Evolutionary conservation across 2,329 filamentous ascomycete species (phyloP), one percentile per base, ranked within the genome.

Genomic region (Arthrobotrys sphaeroides): DNA sequence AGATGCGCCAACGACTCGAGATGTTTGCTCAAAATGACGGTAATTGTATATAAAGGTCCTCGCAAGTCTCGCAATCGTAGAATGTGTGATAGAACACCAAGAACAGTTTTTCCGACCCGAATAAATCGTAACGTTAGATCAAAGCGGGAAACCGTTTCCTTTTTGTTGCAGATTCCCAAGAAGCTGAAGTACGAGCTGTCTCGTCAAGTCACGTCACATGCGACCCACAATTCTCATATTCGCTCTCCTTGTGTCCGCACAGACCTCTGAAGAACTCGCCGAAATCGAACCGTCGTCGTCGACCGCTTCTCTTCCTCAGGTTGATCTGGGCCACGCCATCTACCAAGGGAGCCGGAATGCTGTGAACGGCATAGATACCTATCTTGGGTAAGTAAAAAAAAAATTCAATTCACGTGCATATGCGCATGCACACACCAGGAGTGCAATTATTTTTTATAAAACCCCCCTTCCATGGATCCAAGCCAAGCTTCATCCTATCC

Each of bases 331-430:
- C 22, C 38, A 60, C 36, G 55, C 36, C 2, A n/a, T 60, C 20
- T 60, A 60, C 22, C 55, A 60, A 60, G 55, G 55, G 6, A 40
- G 5, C 26, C 53, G 33, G 42, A 42, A 40, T 31, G 55, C 43
- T 10, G 31, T 7, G 18, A 43, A 31, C 20, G 55, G 55, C 22
- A 18, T 60, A 9, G 55, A 60, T n/a, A 28, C 20, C 55, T 60
- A 60, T 38, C 55, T 60, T 60, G 55, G 55, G 55, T 60, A 60
- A 42, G 55, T 43, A 31, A n/a, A n/a, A n/a, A n/a, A n/a, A n/a
- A n/a, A n/a, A n/a, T n/a, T n/a, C n/a, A n/a, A n/a, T n/a, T n/a
- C n/a, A n/a, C n/a, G n/a, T n/a, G n/a, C n/a, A n/a, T n/a, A n/a
- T n/a, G n/a, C n/a, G n/a, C n/a, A n/a, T n/a, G n/a, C n/a, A n/a